phyloP scores from a whole-genome alignment of 1,284 basidiomycete genomes.

The Sporisorium scitamineum region DNA sequence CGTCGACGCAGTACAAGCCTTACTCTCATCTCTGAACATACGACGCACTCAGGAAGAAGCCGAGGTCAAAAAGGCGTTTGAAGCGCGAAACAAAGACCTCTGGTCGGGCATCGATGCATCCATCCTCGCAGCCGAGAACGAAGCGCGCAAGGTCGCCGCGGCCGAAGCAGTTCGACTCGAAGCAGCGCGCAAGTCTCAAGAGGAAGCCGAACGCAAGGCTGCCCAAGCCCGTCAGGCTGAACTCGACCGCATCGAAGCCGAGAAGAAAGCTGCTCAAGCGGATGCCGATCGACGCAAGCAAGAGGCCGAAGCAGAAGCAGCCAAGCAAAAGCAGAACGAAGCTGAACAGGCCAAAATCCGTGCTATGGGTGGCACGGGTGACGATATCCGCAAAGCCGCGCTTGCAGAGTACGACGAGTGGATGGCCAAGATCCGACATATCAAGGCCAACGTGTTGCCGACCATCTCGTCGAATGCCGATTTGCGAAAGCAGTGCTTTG shows the following conservation, averaged over 20 bases:
- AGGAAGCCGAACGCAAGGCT: conserved; percentile 59
- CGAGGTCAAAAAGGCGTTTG: conserved; percentile 58
- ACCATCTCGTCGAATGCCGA: conserved; percentile 77
- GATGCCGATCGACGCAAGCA: conserved; percentile 37
- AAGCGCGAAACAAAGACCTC: conserved; percentile 58
- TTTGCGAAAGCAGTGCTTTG: conserved; percentile 71
- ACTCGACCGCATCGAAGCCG: conserved; percentile 52
- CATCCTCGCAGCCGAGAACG: conserved; percentile 61
- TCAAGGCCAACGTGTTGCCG: conserved; percentile 82
- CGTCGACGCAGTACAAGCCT: conserved; percentile 54
- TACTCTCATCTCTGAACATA: conserved; percentile 57
- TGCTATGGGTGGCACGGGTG: conserved; percentile 44
- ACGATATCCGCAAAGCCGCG: conserved; percentile 46
- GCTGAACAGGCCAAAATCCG: conserved; percentile 35
- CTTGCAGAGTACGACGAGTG: conserved; percentile 52
- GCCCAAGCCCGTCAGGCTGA: conserved; percentile 56
- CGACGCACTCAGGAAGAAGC: conserved; percentile 51
- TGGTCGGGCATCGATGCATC: conserved; percentile 65
- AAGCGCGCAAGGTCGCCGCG: conserved; percentile 43
- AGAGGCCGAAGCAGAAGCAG: conserved; percentile 37
- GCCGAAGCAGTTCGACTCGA: conserved; percentile 57
- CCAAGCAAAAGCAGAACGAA: conserved; percentile 43
- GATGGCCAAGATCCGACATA: conserved; percentile 71
- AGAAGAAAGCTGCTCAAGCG: conserved; percentile 53
- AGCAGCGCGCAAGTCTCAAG: conserved; percentile 52